phyloP scores from a whole-genome alignment of 805 yeast species.

The Sugiyamaella boreocaroliniensis region DNA sequence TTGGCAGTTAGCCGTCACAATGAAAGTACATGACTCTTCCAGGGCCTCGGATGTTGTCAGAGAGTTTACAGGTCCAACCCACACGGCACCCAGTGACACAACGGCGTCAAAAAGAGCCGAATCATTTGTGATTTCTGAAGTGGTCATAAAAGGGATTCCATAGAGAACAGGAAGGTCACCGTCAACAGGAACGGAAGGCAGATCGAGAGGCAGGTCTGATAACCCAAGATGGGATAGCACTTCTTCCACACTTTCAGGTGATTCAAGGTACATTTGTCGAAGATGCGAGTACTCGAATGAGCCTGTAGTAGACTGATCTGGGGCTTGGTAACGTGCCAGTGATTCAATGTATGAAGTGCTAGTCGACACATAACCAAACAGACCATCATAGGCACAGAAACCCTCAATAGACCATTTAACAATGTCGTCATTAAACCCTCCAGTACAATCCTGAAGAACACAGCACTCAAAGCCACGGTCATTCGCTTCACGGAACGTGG shows the following conservation, averaged over 20 bases:
- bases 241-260: not conserved
- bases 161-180: slow-evolving; percentile 5
- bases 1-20: not conserved
- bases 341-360: slow-evolving; percentile 3
- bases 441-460: slow-evolving; percentile 25
- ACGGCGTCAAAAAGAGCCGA: not conserved
- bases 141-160: slow-evolving; percentile 7
- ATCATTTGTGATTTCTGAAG: not conserved
- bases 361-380: slow-evolving; percentile 21
- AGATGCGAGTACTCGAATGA: not conserved
- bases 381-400: slow-evolving; percentile 25
- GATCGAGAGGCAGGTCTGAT: not conserved
- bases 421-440: slow-evolving; percentile 22
- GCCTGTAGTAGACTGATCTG: slow-evolving; percentile 3
- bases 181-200: not conserved
- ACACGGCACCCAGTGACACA: not conserved
- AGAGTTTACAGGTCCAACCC: not conserved
- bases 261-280: not conserved
- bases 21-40: not conserved
- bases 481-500: slow-evolving; percentile 31
- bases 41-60: not conserved
- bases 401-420: slow-evolving; percentile 18
- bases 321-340: slow-evolving; percentile 9
- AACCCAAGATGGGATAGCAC: not conserved
- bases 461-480: slow-evolving; percentile 32